phyloP scores from a whole-genome alignment of 2,329 filamentous ascomycete species.

The Aureobasidium pullulans region DNA sequence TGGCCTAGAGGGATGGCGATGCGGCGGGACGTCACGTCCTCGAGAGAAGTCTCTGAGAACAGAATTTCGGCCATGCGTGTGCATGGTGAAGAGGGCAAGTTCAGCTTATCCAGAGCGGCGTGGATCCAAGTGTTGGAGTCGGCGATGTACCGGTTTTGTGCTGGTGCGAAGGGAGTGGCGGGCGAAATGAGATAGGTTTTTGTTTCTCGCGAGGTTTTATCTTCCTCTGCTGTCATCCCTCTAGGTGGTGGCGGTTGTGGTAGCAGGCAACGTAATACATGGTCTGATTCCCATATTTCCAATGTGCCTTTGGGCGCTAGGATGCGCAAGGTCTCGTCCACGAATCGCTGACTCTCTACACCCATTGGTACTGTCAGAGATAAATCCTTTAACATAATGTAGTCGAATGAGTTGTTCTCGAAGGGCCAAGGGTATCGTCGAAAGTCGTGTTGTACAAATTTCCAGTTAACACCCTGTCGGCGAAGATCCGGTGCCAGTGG shows the following conservation, averaged over 20 bases:
- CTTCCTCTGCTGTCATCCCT: constrained; percentile 51
- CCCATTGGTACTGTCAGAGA: constrained; percentile 58
- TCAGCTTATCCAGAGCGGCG: constrained; percentile 64
- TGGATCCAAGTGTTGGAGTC: constrained; percentile 80
- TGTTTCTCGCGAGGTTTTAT: constrained; percentile 57
- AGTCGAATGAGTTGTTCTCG: constrained; percentile 70
- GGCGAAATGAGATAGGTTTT: constrained; percentile 77
- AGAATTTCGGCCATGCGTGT: constrained; percentile 68
- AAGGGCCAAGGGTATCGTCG: constrained; percentile 71
- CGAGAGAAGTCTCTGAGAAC: constrained; percentile 67
- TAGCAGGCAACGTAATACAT: constrained; percentile 72
- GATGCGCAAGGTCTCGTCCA: constrained; percentile 70
- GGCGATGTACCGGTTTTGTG: constrained; percentile 72
- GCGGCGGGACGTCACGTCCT: constrained; percentile 67
- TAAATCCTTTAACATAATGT: constrained; percentile 82
- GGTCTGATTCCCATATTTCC: constrained; percentile 86
- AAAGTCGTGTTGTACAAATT: constrained; percentile 81
- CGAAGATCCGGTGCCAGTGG: constrained; percentile 58
- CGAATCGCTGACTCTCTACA: constrained; percentile 45
- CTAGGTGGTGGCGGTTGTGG: constrained; percentile 60
- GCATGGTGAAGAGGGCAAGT: constrained; percentile 69
- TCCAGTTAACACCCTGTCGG: constrained; percentile 75
- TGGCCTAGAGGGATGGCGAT: constrained; percentile 83
- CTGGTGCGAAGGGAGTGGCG: constrained; percentile 72
- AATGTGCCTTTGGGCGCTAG: constrained; percentile 70